Evolutionary conservation across 495 filamentous ascomycete genomes (phyloP).

Genomic region (Penicillium chermesinum): DNA sequence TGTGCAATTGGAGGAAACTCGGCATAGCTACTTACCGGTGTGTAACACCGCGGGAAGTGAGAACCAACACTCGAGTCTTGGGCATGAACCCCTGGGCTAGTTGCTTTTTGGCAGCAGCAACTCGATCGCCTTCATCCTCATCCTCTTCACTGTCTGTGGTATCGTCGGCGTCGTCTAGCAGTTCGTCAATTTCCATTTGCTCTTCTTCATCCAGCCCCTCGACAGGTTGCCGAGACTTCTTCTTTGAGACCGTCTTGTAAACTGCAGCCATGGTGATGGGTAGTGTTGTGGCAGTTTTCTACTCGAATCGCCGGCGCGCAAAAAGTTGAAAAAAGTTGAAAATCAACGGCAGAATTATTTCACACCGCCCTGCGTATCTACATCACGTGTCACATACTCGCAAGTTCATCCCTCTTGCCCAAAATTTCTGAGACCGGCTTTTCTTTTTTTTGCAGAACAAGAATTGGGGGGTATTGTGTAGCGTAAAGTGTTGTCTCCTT

Average conservation of each 20-base stretch:
- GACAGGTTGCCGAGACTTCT: constrained; percentile 31
- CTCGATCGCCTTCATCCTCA: constrained; percentile 29
- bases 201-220: constrained; percentile 29
- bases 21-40: constrained; percentile 55
- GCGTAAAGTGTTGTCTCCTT: no score
- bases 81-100: constrained; percentile 41
- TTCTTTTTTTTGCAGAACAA: not conserved
- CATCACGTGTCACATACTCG: no score
- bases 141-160: constrained; percentile 45
- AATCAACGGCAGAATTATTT: constrained; percentile 40
- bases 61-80: constrained; percentile 73
- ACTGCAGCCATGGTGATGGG: constrained; percentile 74
- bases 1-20: not conserved
- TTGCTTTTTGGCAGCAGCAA: constrained; percentile 35
- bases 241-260: constrained; percentile 85
- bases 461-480: no score
- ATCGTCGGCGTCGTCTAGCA: constrained; percentile 40
- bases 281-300: constrained; percentile 7
- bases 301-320: constrained; percentile 11
- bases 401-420: no score
- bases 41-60: constrained; percentile 85
- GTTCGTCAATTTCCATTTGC: constrained; percentile 32
- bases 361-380: constrained; percentile 23
- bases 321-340: constrained; percentile 22
- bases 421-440: no score